Percentiles rank a stretch among this genome's conserved stretches.
phyloP scores from a whole-genome alignment of 2,329 filamentous ascomycete species.

The Fusarium gaditjirri region DNA sequence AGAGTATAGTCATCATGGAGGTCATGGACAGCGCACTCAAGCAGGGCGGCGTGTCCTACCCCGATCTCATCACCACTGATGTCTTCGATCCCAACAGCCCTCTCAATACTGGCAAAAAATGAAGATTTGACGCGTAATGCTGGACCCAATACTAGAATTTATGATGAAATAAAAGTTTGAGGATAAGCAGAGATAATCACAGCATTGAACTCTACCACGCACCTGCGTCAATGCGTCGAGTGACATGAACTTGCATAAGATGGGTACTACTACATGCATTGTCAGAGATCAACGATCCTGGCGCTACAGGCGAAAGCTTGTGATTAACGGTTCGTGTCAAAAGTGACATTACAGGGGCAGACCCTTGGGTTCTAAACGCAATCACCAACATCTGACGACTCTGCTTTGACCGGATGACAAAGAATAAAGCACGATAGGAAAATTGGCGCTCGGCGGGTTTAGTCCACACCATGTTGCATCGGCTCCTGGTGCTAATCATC shows the following conservation, averaged over 20 bases:
- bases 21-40: conserved; percentile 66
- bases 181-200: neutral
- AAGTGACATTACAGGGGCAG: conserved; percentile 27
- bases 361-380: conserved; percentile 4
- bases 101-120: conserved; percentile 66
- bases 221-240: conserved; percentile 2
- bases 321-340: conserved; percentile 42
- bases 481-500: neutral
- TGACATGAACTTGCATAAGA: conserved; percentile 6
- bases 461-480: conserved; percentile 11
- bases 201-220: conserved; percentile 3
- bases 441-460: conserved; percentile 3
- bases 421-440: neutral
- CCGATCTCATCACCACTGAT: conserved; percentile 65
- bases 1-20: conserved; percentile 89
- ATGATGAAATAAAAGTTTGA: neutral
- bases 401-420: conserved; percentile 15
- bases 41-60: conserved; percentile 65
- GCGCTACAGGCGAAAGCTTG: conserved; percentile 26
- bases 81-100: conserved; percentile 69
- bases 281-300: conserved; percentile 29
- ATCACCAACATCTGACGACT: conserved; percentile 31
- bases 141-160: neutral
- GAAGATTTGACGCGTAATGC: conserved; percentile 10
- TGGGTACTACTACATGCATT: conserved; percentile 18